Evolutionary conservation across 768 basidiomycete genomes (phyloP).

Genomic region (Hortiboletus flavorubellus): DNA sequence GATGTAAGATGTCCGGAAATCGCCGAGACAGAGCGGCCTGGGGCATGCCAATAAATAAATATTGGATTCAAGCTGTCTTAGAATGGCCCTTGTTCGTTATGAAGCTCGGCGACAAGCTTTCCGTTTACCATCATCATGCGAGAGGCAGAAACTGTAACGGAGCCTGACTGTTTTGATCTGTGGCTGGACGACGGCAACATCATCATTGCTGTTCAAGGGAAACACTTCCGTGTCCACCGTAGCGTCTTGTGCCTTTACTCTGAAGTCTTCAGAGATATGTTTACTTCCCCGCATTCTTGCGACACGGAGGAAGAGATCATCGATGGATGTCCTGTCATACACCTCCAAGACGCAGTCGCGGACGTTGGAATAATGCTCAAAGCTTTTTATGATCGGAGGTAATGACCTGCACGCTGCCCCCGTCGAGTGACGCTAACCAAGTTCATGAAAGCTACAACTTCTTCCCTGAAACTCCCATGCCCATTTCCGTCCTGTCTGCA

Average conservation of each 20-base stretch:
- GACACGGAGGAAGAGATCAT: conserved; percentile 4
- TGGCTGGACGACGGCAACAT: conserved; percentile 34
- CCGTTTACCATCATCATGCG: neutral
- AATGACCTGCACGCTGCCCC: neutral
- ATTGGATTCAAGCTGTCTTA: neutral
- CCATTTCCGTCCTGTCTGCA: conserved; percentile 3
- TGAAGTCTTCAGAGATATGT: conserved; percentile 32
- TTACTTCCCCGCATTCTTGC: conserved; percentile 8
- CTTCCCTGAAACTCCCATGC: conserved; percentile 7
- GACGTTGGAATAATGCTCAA: conserved; percentile 19
- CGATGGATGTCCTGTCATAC: conserved; percentile 21
- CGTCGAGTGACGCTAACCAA: neutral
- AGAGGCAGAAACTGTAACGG: neutral
- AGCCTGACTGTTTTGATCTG: conserved; percentile 9
- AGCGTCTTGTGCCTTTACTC: conserved; percentile 26
- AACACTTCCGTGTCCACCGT: conserved; percentile 33
- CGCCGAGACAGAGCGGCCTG: conserved; percentile 4
- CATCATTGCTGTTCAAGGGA: conserved; percentile 23
- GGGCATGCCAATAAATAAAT: neutral
- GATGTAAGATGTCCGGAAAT: conserved; percentile 33
- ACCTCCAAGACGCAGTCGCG: conserved; percentile 8
- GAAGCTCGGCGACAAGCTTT: no score
- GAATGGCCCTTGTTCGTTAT: neutral
- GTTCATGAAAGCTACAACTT: conserved; percentile 3
- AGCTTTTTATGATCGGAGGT: conserved; percentile 22